A percentile compares a stretch with the other conserved stretches of the same genome.
Conservation (phyloP, 1,284 basidiomycete species). For the Fomitopsis pinicola region DNA sequence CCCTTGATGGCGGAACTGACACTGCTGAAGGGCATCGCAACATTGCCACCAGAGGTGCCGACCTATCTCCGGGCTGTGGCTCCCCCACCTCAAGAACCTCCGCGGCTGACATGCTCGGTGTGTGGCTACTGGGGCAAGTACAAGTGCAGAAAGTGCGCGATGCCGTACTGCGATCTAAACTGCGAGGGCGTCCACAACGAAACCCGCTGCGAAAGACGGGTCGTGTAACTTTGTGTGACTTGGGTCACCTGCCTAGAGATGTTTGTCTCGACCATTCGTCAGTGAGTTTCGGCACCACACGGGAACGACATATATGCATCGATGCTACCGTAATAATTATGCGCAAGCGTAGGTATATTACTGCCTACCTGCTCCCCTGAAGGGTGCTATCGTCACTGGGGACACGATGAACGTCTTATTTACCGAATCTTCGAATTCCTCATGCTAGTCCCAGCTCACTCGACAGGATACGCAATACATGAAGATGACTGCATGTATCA, state of each 20-base stretch:
- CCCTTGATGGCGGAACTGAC: background rate
- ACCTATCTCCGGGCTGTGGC: conserved; percentile 56
- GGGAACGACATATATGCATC: too few species aligned
- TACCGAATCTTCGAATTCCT: too few species aligned
- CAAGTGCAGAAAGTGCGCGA: conserved; percentile 53
- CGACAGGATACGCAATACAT: too few species aligned
- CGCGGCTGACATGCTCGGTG: conserved; percentile 57
- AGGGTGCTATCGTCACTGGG: too few species aligned
- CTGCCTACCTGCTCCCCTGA: too few species aligned
- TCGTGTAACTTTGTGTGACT: conserved; percentile 13
- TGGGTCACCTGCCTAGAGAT: background rate
- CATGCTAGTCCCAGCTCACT: too few species aligned
- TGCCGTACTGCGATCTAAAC: conserved; percentile 54
- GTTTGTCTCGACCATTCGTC: background rate
- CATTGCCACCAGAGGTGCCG: conserved; percentile 45
- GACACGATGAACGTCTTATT: too few species aligned
- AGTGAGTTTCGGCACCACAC: too few species aligned
- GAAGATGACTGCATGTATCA: too few species aligned
- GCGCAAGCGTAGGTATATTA: too few species aligned
- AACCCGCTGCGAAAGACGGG: conserved; percentile 56
- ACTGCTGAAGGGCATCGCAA: conserved; percentile 49
- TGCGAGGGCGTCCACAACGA: conserved; percentile 57
- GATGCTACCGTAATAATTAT: too few species aligned
- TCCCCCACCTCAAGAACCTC: conserved; percentile 43
- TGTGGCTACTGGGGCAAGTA: conserved; percentile 69